A percentile compares a stretch with the other conserved stretches of the same genome.
Evolutionary conservation across 2,329 filamentous ascomycete genomes (phyloP).

Genomic region (Sarocladium brachiariae): DNA sequence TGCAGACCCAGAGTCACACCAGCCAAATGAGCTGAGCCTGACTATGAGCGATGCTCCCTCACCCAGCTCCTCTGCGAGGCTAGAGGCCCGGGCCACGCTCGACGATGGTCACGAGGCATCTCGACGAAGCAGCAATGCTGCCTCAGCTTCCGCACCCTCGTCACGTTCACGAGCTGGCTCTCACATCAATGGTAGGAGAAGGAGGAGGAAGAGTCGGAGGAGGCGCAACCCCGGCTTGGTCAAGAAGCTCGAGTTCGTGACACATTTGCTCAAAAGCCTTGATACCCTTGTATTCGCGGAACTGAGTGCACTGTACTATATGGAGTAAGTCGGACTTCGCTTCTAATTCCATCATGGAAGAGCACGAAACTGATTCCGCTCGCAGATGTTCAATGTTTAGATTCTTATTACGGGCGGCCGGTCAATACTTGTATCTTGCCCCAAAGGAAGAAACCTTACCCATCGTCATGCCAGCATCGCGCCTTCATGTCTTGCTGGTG

Average conservation of each 20-base stretch:
- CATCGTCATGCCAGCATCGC: constrained; percentile 47
- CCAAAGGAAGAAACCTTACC: constrained; percentile 53
- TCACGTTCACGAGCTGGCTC: constrained; percentile 20
- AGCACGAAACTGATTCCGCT: not conserved
- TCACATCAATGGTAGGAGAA: constrained; percentile 21
- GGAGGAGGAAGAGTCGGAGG: constrained; percentile 29
- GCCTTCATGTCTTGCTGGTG: constrained; percentile 51
- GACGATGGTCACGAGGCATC: not conserved
- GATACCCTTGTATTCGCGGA: constrained; percentile 59
- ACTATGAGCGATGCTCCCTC: constrained; percentile 47
- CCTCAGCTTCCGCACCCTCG: constrained; percentile 12
- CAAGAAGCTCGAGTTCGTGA: constrained; percentile 55
- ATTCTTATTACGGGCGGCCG: constrained; percentile 49
- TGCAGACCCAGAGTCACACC: constrained; percentile 22
- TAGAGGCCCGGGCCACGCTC: constrained; percentile 13
- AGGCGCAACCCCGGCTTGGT: constrained; percentile 35
- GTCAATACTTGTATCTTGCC: constrained; percentile 58
- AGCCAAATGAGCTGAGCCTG: constrained; percentile 27
- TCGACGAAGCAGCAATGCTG: constrained; percentile 12
- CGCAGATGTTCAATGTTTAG: constrained; percentile 58
- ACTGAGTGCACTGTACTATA: constrained; percentile 60
- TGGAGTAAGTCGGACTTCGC: constrained; percentile 49
- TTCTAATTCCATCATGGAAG: not conserved
- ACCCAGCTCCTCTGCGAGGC: constrained; percentile 32
- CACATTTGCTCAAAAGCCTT: constrained; percentile 51